Evolutionary conservation across 75 land plant species (phyloP), one percentile per base, ranked within the genome.

Genomic region (Cupressus sempervirens): DNA sequence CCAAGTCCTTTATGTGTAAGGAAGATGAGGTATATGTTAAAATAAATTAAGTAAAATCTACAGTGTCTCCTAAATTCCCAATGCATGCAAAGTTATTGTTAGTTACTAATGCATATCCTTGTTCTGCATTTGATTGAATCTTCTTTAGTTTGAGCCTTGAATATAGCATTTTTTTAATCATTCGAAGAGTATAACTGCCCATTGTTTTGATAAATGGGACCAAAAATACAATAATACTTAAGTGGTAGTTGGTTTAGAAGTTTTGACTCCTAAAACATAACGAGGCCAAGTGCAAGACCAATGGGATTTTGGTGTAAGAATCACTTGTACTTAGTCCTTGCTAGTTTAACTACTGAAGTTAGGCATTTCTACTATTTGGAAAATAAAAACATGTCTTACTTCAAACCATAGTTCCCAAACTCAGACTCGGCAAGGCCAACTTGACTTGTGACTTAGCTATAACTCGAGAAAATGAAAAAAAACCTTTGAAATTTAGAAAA

Each of bases 1-100:
- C 15, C 97, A 94, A 85, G 87, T 97, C 15, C 94, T 93, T 84
- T 90, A 89, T 90, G 93, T 97, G 67, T 96, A 84, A 45, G 48
- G 13, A 79, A 45, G n/a, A 43, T 0, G 9, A 12, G 9, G 12
- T 43, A 3, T 26, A 10, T 43, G 48, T 77, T 77, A 13, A 8
- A 23, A 9, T 43, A 77, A 35, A 8, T 0, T 26, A 50, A 79
- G 50, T 45, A 45, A 45, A 26, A 79, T 79, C 50, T 79, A 79
- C 50, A 43, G 30, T 15, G 4, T 43, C 11, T 77, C 46, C 48
- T n/a, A n/a, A n/a, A n/a, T n/a, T n/a, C n/a, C n/a, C 11, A 77
- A 23, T 76, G 43, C 81, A 77, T 43, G 50, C 40, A 23, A 20
- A 18, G 11, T 77, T 54, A 54, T 54, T 58, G 65, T n/a, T 58